A percentile compares a stretch with the other conserved stretches of the same genome.
Evolutionary conservation across 1,139 yeast species (phyloP).

Genomic region (Komagataea norvegica): DNA sequence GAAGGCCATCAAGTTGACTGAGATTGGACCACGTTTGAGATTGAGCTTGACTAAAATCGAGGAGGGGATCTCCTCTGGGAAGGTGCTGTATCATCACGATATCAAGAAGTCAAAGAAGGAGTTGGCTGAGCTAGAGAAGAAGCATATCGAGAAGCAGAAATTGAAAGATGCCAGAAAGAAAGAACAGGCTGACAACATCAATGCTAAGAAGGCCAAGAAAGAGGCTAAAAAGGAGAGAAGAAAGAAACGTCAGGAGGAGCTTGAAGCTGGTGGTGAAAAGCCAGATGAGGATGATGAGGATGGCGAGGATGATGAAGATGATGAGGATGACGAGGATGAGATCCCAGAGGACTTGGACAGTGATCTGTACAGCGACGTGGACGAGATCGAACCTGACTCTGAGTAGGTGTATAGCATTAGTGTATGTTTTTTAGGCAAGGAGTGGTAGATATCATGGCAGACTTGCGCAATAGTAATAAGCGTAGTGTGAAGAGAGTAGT

Average conservation of each 20-base stretch:
- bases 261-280: conserved; percentile 28
- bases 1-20: conserved; percentile 88
- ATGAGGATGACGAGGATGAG: conserved; percentile 30
- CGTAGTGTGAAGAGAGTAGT: no score
- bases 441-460: no score
- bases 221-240: conserved; percentile 71
- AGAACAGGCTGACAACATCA: conserved; percentile 75
- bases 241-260: conserved; percentile 48
- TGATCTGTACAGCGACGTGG: conserved; percentile 39
- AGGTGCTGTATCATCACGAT: conserved; percentile 75
- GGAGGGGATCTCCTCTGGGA: conserved; percentile 85
- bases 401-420: conserved; percentile 6
- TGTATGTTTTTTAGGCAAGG: no score
- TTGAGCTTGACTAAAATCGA: conserved; percentile 80
- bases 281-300: conserved; percentile 25
- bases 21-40: conserved; percentile 87
- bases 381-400: conserved; percentile 24
- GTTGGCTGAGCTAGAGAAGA: conserved; percentile 55
- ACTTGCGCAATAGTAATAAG: no score
- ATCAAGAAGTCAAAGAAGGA: conserved; percentile 62
- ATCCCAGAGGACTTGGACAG: conserved; percentile 40
- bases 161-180: conserved; percentile 69
- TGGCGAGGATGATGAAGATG: conserved; percentile 22
- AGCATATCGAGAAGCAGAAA: conserved; percentile 57
- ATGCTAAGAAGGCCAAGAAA: conserved; percentile 69